phyloP scores from a whole-genome alignment of 345 rosid species.

The Litchi chinensis region DNA sequence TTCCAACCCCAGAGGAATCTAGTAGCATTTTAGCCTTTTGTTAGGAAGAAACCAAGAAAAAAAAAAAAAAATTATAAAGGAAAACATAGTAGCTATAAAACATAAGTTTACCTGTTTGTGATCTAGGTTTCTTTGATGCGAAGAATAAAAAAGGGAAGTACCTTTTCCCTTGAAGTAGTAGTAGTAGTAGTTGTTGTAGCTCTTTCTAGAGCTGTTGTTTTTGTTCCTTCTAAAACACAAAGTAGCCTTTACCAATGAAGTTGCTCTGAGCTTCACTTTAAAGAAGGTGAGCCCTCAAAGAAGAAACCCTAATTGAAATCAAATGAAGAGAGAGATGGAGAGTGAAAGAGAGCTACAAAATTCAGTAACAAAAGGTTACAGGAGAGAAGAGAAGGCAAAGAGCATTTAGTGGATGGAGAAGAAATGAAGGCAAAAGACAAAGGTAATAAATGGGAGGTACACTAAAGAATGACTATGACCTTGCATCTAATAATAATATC shows the following conservation, averaged over 20 bases:
- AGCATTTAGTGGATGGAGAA: constrained; percentile 54
- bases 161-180: constrained; percentile 25
- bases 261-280: constrained; percentile 17
- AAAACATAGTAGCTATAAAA: constrained; percentile 10
- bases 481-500: constrained; percentile 75
- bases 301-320: constrained; percentile 47
- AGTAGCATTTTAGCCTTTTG: constrained; percentile 38
- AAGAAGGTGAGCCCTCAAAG: constrained; percentile 23
- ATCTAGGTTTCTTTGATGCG: constrained; percentile 42
- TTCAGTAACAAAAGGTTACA: constrained; percentile 25
- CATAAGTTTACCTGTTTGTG: constrained; percentile 34
- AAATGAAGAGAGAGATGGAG: constrained; percentile 2
- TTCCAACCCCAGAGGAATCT: constrained; percentile 30
- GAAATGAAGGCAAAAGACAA: constrained; percentile 76
- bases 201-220: constrained; percentile 29
- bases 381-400: constrained; percentile 41
- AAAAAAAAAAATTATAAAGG: constrained; percentile 20
- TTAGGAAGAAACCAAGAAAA: constrained; percentile 28
- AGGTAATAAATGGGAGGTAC: constrained; percentile 64
- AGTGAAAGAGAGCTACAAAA: constrained; percentile 17
- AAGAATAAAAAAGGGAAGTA: constrained; percentile 31
- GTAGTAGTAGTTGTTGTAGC: constrained; percentile 10
- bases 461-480: constrained; percentile 72
- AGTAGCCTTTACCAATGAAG: constrained; percentile 30
- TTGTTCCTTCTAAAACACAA: constrained; percentile 32